Evolutionary conservation across 2,329 filamentous ascomycete genomes (phyloP), one percentile per base, ranked within the genome.

Genomic region (Graphilbum sp.): DNA sequence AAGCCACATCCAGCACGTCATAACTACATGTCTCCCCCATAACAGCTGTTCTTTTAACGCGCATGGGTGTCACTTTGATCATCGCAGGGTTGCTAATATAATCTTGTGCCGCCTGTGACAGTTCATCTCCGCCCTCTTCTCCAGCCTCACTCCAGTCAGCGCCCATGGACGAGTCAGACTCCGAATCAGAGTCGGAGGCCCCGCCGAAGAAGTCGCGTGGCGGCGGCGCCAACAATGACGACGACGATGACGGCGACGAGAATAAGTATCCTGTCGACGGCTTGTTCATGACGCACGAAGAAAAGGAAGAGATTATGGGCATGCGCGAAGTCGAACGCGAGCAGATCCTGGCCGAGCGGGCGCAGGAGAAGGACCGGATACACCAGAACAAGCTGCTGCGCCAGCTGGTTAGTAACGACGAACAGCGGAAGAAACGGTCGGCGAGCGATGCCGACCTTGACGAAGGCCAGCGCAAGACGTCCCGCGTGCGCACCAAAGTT

Each of bases 321-420:
- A 75, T 95, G 70, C 79, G 86, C 23, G 87, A 96, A 61, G 78
- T 96, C 37, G 78, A 93, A 53, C 80, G 88, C 45, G 90, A 98
- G 57, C 75, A 85, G 53, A 78, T 94, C 33, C 71, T 98, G 7
- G 88, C 86, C 17, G 83, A 93, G 48, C 84, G 90, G 46, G 79
- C 80, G 27, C 75, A 84, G 49, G 77, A 90, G 54, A 78, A 87
- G 41, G 82, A 90, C 51, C 76, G 77, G 37, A 78, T 82, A 49
- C 73, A 80, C 42, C 88, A 94, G 59, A 85, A 90, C 51, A 69
- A 77, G 35, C 75, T 87, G 45, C 70, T 95, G 36, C 82, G 81
- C 43, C 79, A 81, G 49, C 75, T 92, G 43, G 69, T 92, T 34
- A 72, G 55, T 59, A 78, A 61, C 56, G 72, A 64, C 54, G 80